These are phyloP conservation scores for Tulasnella sp. DNA, from an alignment of 768 basidiomycete genomes.

Conservation along the genomic window DNA sequence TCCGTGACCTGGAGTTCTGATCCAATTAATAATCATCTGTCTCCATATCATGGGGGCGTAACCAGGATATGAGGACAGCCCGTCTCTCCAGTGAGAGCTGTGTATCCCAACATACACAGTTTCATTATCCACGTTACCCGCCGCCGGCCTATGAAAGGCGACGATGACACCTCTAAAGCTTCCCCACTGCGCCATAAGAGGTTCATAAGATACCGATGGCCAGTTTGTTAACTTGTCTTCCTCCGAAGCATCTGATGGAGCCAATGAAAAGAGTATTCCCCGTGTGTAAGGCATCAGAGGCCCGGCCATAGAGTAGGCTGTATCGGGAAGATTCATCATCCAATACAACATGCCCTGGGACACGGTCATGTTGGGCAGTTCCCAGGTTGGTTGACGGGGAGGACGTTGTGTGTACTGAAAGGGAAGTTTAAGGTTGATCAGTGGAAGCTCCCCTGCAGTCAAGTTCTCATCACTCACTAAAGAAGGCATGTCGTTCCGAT, in stretches of 20 bases:
- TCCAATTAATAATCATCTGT: not conserved
- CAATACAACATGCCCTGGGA: not conserved
- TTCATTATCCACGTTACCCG: not conserved
- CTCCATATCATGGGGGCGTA: not conserved
- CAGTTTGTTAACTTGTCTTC: not conserved
- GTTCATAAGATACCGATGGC: not conserved
- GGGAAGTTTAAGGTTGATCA: not conserved
- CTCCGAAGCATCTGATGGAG: not conserved
- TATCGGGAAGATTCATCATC: constrained; percentile 2
- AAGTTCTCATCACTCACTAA: not conserved
- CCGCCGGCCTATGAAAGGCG: constrained; percentile 16
- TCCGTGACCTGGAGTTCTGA: not conserved
- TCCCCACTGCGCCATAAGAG: not conserved
- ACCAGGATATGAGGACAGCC: not conserved
- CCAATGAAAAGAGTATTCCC: constrained; percentile 11
- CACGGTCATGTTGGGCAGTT: not conserved
- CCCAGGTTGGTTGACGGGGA: not conserved
- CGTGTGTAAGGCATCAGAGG: not conserved
- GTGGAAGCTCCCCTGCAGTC: not conserved
- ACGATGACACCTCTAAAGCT: constrained; percentile 10
- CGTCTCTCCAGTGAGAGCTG: not conserved
- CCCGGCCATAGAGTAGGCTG: constrained; percentile 8
- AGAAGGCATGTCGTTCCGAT: constrained; percentile 3
- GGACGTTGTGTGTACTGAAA: not conserved
- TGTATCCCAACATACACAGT: constrained; percentile 14